A percentile compares a stretch with the other conserved stretches of the same genome.
Evolutionary conservation across 2,329 filamentous ascomycete species (phyloP).

Genomic region (Nectriaceae sp.): DNA sequence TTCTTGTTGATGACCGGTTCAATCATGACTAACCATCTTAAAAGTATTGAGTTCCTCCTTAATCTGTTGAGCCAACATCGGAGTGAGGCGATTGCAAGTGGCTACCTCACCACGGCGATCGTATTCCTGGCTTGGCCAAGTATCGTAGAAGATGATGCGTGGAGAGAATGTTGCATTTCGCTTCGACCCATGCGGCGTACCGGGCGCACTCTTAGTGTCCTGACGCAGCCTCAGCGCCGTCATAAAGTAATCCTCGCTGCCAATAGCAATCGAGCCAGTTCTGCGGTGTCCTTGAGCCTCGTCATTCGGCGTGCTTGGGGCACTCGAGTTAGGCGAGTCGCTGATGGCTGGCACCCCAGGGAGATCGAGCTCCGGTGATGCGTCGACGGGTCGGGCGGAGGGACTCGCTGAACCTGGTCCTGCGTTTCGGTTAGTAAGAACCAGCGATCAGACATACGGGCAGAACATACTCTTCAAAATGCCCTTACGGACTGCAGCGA

Average conservation of each 20-base stretch:
- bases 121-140: conserved; percentile 94
- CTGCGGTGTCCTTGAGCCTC: conserved; percentile 69
- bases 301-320: conserved; percentile 85
- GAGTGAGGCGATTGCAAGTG: conserved; percentile 95
- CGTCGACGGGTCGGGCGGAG: conserved; percentile 63
- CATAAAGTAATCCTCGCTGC: conserved; percentile 88
- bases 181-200: conserved; percentile 70
- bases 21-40: conserved; percentile 68
- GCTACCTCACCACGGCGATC: conserved; percentile 94
- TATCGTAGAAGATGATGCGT: conserved; percentile 92
- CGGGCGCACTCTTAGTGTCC: conserved; percentile 78
- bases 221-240: conserved; percentile 71
- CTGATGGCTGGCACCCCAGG: conserved; percentile 64
- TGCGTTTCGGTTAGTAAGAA: conserved; percentile 2
- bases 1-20: not conserved
- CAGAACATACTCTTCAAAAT: conserved; percentile 86
- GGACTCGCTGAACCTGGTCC: conserved; percentile 67
- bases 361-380: conserved; percentile 55
- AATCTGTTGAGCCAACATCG: conserved; percentile 97
- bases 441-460: not conserved
- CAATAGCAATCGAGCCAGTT: conserved; percentile 70
- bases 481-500: conserved; percentile 91
- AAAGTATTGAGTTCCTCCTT: conserved; percentile 99
- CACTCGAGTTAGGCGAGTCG: conserved; percentile 82
- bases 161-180: conserved; percentile 80